phyloP scores from a whole-genome alignment of 2,329 filamentous ascomycete genomes.

The Aspergillus tubingensis region DNA sequence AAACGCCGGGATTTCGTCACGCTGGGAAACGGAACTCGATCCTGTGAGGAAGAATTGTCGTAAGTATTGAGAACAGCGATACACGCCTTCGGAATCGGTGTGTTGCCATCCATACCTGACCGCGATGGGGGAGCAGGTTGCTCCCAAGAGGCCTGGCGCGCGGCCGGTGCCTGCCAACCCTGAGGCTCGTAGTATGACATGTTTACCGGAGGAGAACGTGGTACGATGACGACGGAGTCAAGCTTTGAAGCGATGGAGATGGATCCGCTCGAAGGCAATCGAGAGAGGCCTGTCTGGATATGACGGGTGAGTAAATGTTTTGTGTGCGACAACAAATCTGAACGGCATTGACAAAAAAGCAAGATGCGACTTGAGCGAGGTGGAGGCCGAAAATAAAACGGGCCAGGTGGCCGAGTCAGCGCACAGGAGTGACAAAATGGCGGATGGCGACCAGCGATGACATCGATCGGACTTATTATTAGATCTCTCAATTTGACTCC shows the following conservation, averaged over 20 bases:
- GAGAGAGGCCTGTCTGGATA: slow-evolving; percentile 27
- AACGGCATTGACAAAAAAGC: background rate
- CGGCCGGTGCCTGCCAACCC: slow-evolving; percentile 59
- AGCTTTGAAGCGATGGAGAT: slow-evolving; percentile 22
- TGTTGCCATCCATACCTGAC: slow-evolving; percentile 58
- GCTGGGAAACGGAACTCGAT: slow-evolving; percentile 71
- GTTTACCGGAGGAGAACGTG: slow-evolving; percentile 25
- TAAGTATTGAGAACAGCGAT: slow-evolving; percentile 8
- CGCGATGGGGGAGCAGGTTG: slow-evolving; percentile 71
- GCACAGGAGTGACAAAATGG: slow-evolving; percentile 6
- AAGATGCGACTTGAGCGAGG: slow-evolving; percentile 1
- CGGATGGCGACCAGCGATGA: slow-evolving; percentile 20
- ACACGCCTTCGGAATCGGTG: too few relatives aligned
- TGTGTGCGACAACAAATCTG: background rate
- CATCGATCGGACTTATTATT: slow-evolving; percentile 14
- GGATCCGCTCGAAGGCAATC: slow-evolving; percentile 27
- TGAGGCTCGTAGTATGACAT: slow-evolving; percentile 74
- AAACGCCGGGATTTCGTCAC: slow-evolving; percentile 77
- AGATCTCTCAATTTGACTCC: slow-evolving; percentile 8
- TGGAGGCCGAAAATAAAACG: slow-evolving; percentile 5
- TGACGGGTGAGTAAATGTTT: slow-evolving; percentile 24
- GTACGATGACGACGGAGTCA: slow-evolving; percentile 18
- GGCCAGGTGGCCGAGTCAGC: slow-evolving; percentile 13
- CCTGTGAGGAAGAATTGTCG: slow-evolving; percentile 48
- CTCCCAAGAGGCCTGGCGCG: slow-evolving; percentile 70